phyloP scores from a whole-genome alignment of 176 grass and related monocot species.

The Sorghum bicolor region Sorghum_bicolor_NCBIv3 NC_012872.2:71000501-71001000 shows the following conservation, averaged over 20 bases:
- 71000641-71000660: constrained; percentile 81
- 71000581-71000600: constrained; percentile 62
- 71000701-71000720: neutral
- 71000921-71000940: neutral
- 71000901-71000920: constrained; percentile 6
- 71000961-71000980: constrained; percentile 6
- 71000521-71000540: constrained; percentile 98
- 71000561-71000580: constrained; percentile 85
- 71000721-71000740: constrained; percentile 4
- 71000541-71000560: constrained; percentile 87
- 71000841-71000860: neutral
- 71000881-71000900: neutral
- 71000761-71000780: constrained; percentile 4
- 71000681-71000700: neutral
- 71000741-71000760: constrained; percentile 4
- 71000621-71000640: constrained; percentile 49
- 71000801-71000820: constrained; percentile 3
- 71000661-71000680: constrained; percentile 68
- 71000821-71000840: neutral
- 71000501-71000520: constrained; percentile 95
- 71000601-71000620: constrained; percentile 38
- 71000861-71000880: constrained; percentile 4
- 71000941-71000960: neutral
- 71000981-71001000: neutral
- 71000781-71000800: neutral